Evolutionary conservation across 805 yeast species (phyloP).

Genomic region (Candida ovalis): DNA sequence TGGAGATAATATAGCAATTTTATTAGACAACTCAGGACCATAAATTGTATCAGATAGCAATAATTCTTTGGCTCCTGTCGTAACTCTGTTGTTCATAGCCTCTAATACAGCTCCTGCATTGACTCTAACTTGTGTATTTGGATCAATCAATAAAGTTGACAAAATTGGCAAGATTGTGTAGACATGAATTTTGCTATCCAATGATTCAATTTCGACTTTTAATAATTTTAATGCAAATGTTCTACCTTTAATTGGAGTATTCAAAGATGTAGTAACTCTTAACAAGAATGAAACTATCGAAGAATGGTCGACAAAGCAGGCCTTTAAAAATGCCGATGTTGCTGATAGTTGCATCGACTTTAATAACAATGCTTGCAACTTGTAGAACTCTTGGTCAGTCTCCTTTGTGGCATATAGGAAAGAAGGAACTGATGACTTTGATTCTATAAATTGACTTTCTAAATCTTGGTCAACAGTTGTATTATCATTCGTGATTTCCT

Average conservation of each 20-base stretch:
- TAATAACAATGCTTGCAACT: conserved; percentile 40
- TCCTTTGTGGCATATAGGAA: conserved; percentile 33
- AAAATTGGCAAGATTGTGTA: conserved; percentile 59
- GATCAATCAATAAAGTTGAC: conserved; percentile 49
- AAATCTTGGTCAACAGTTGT: conserved; percentile 23
- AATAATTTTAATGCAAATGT: conserved; percentile 43
- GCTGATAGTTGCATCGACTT: conserved; percentile 34
- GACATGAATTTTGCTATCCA: conserved; percentile 32
- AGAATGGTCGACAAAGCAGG: conserved; percentile 14
- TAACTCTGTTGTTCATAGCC: conserved; percentile 35
- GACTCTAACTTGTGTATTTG: conserved; percentile 47
- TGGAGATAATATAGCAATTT: conserved; percentile 57
- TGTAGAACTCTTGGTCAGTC: conserved; percentile 38
- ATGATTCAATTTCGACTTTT: conserved; percentile 33
- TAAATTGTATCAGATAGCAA: conserved; percentile 56
- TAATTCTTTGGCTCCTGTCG: conserved; percentile 33
- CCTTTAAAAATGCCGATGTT: conserved; percentile 13
- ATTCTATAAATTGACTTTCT: conserved; percentile 3
- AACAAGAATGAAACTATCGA: conserved; percentile 53
- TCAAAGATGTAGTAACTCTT: conserved; percentile 52
- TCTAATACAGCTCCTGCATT: conserved; percentile 37
- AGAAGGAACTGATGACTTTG: conserved; percentile 24
- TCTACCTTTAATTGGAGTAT: conserved; percentile 57
- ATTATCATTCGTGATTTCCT: conserved; percentile 22
- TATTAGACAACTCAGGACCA: conserved; percentile 40